Percentiles rank a stretch among this genome's conserved stretches.
phyloP scores from a whole-genome alignment of 23 red algal genomes.

The Gracilaria gracilis region DNA sequence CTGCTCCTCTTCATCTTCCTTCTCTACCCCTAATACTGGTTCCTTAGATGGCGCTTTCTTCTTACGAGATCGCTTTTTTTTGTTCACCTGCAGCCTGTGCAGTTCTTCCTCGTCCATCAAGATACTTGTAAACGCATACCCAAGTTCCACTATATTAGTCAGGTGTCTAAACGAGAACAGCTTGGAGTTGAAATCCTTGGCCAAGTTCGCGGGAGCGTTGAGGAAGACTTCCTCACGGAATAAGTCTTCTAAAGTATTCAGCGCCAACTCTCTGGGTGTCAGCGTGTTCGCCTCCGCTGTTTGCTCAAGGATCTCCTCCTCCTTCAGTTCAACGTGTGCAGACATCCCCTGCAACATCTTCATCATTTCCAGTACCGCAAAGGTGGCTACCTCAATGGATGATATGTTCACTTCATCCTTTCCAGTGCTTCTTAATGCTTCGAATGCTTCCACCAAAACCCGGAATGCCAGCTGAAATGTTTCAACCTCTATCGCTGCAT shows the following conservation, averaged over 20 bases:
- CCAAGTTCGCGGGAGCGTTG: slow-evolving; percentile 57
- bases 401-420: slow-evolving; percentile 23
- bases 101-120: slow-evolving; percentile 65
- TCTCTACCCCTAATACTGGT: neutral
- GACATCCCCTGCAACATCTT: slow-evolving; percentile 69
- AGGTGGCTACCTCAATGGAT: slow-evolving; percentile 49
- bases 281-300: slow-evolving; percentile 11
- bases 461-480: slow-evolving; percentile 63
- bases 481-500: slow-evolving; percentile 51
- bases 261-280: slow-evolving; percentile 55
- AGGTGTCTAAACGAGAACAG: slow-evolving; percentile 59
- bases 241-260: slow-evolving; percentile 67
- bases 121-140: slow-evolving; percentile 60
- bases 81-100: slow-evolving; percentile 34
- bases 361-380: slow-evolving; percentile 67
- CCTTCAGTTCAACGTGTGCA: slow-evolving; percentile 4
- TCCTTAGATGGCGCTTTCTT: neutral
- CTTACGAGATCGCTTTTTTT: slow-evolving; percentile 38
- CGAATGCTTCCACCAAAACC: slow-evolving; percentile 49
- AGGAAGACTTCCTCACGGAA: slow-evolving; percentile 54
- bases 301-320: slow-evolving; percentile 16
- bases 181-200: slow-evolving; percentile 65
- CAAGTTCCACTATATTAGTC: slow-evolving; percentile 60
- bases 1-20: slow-evolving; percentile 24
- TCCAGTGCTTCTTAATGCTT: slow-evolving; percentile 20